Evolutionary conservation across 352 stramenopile genomes (phyloP), one percentile per base, ranked within the genome.

Genomic region (Phytophthora europaea): DNA sequence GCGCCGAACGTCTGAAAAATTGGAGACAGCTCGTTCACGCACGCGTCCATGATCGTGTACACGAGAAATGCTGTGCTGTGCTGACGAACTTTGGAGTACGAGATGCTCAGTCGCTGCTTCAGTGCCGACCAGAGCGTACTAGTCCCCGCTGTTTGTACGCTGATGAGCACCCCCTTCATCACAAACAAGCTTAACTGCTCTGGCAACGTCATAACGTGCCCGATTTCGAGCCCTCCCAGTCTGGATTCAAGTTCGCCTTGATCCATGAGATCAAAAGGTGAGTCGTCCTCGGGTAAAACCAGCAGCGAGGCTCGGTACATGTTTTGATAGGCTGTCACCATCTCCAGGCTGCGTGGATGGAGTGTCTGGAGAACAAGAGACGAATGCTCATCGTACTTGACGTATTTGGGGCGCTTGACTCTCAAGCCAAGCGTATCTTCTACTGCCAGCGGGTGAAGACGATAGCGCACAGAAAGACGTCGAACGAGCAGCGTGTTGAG

Each of bases 371-470:
- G 64, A 52, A 93, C 79, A 31, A 95, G 69, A 13, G 81, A 89
- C 59, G 82, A 82, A 67, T 95, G 88, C 31, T 91, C 88, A 20
- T 94, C 84, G 76, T 93, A 95, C 54, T 83, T 79, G 31, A 94
- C 88, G 65, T 91, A 91, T 72, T 95, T 95, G n/a, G 85, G 85
- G 0, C 88, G 78, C 56, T 90, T 81, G 7, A 75, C 73, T n/a
- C 88, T 81, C 2, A 92, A 58, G 22, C 92, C 86, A 13, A 95
- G 71, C 1, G 76, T 82, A 38, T 94, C 47, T 53, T 53, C 47
- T 85, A 95, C 82, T 0, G 88, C 88, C 4, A 95, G 72, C 8
- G 88, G 87, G 23, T 95, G 88, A 34, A 95, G 66, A 18, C 88
- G 81, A 53, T 95, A 91, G 43, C 87, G 87, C n/a, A 95, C 88